Evolutionary conservation across 805 yeast species (phyloP).

Genomic region (Saccharomyces eubayanus): DNA sequence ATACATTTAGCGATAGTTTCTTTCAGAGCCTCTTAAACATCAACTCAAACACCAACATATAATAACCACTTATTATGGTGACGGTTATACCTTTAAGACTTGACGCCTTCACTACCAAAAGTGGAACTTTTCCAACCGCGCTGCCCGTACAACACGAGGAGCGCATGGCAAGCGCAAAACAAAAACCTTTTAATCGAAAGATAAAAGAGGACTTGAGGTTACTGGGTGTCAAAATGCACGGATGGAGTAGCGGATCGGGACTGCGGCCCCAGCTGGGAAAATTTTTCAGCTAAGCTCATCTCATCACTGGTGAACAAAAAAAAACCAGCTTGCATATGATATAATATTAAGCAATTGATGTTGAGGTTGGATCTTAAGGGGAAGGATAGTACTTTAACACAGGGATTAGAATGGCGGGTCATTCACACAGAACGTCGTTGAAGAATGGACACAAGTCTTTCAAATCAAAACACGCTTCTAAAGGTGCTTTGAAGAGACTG

Average conservation of each 20-base stretch:
- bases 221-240: not conserved
- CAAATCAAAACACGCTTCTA: slow-evolving; percentile 85
- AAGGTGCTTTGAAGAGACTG: slow-evolving; percentile 73
- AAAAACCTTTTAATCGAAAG: not conserved
- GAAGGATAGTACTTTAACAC: not conserved
- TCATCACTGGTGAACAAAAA: not conserved
- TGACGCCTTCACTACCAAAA: not conserved
- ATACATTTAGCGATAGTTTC: not conserved
- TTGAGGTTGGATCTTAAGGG: not conserved
- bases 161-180: not conserved
- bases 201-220: not conserved
- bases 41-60: not conserved
- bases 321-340: not conserved
- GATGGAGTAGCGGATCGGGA: not conserved
- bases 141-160: not conserved
- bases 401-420: slow-evolving; percentile 48
- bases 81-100: not conserved
- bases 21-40: not conserved
- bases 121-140: not conserved
- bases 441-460: slow-evolving; percentile 84
- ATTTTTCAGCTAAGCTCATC: not conserved
- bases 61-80: not conserved
- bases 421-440: slow-evolving; percentile 75
- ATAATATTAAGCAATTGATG: not conserved
- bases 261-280: not conserved